A percentile compares a stretch with the other conserved stretches of the same genome.
Evolutionary conservation across 768 basidiomycete genomes (phyloP).

Genomic region (Suillus occidentalis): DNA sequence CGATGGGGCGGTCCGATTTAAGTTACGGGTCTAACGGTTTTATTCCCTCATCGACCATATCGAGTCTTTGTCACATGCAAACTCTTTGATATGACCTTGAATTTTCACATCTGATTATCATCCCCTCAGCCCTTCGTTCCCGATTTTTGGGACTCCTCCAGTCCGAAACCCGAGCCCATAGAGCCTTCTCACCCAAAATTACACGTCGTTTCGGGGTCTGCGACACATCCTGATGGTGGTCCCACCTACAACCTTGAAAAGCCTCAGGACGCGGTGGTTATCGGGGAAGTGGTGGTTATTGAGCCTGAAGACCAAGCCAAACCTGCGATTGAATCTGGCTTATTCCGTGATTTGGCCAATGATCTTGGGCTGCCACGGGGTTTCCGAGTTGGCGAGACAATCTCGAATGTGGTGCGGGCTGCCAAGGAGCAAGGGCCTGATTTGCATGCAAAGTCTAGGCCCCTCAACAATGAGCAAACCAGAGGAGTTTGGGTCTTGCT

Average conservation of each 20-base stretch:
- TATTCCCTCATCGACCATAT: slow-evolving; percentile 7
- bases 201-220: slow-evolving; percentile 47
- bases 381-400: slow-evolving; percentile 25
- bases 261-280: slow-evolving; percentile 12
- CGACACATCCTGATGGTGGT: slow-evolving; percentile 48
- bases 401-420: slow-evolving; percentile 7
- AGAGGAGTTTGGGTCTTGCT: slow-evolving; percentile 49
- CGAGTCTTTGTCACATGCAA: slow-evolving; percentile 10
- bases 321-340: slow-evolving; percentile 17
- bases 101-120: slow-evolving; percentile 8
- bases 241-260: slow-evolving; percentile 43
- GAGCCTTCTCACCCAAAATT: slow-evolving; percentile 44
- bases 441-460: slow-evolving; percentile 25
- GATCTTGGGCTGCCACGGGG: slow-evolving; percentile 37
- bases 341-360: slow-evolving; percentile 38
- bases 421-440: slow-evolving; percentile 21
- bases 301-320: slow-evolving; percentile 11
- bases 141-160: slow-evolving; percentile 59
- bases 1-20: background rate
- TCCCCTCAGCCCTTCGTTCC: slow-evolving; percentile 52
- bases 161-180: slow-evolving; percentile 30
- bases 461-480: slow-evolving; percentile 44
- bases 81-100: slow-evolving; percentile 13
- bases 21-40: background rate
- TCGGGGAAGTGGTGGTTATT: slow-evolving; percentile 3